Percentiles rank a stretch among this genome's conserved stretches.
These are phyloP conservation scores for Aspergillus neoniger DNA, from an alignment of 2,329 filamentous ascomycete species.

Conservation along the genomic window DNA sequence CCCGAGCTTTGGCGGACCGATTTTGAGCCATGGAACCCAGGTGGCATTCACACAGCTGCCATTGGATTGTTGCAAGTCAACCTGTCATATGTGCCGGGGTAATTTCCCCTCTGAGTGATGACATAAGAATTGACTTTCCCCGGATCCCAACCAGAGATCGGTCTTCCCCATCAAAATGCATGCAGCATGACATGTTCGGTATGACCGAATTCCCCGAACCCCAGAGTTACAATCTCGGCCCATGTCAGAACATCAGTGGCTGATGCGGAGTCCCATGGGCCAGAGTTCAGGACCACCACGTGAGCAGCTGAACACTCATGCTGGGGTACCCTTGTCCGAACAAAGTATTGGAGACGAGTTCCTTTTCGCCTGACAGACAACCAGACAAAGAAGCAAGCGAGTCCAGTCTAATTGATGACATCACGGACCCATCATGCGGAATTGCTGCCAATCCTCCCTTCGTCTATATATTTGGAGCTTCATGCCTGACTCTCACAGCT, in stretches of 20 bases:
- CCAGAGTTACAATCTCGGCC: background rate
- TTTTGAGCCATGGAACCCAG: background rate
- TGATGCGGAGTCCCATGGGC: background rate
- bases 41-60: constrained; percentile 1
- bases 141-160: constrained; percentile 1
- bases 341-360: constrained; percentile 1
- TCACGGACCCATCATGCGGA: background rate
- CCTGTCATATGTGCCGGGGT: constrained; percentile 5
- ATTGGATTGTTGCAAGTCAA: background rate
- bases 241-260: background rate
- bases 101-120: constrained; percentile 9
- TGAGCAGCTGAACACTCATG: background rate
- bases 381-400: background rate
- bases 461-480: background rate
- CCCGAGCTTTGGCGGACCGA: background rate
- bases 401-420: background rate
- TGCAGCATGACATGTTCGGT: background rate
- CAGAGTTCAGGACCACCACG: background rate
- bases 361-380: background rate
- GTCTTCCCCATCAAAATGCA: background rate
- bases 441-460: background rate
- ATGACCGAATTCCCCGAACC: background rate
- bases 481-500: too few species aligned
- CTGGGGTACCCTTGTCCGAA: background rate
- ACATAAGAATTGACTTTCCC: constrained; percentile 8